phyloP scores from a whole-genome alignment of 164 flowering plant genomes.

The Dillenia suffruticosa region DNA sequence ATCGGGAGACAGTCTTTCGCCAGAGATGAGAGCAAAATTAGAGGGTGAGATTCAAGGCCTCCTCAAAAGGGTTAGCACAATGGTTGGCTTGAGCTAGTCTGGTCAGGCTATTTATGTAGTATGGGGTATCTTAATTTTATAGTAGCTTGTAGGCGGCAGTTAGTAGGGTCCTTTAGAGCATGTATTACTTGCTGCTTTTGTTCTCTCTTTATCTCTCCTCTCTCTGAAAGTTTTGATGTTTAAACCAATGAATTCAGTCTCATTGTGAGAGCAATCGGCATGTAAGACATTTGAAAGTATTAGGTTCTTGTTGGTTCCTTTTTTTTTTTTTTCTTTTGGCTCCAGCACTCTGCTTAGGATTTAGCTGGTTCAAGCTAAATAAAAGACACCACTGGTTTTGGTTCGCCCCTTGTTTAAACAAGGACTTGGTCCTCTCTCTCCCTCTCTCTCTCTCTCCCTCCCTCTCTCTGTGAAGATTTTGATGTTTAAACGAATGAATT shows the following conservation, averaged over 20 bases:
- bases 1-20: conserved; percentile 57
- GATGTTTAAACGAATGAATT: no score
- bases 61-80: conserved; percentile 54
- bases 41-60: conserved; percentile 59
- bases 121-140: neutral
- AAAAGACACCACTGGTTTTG: no score
- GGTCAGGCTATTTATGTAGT: neutral
- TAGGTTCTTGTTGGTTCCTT: no score
- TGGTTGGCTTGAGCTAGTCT: conserved; percentile 39
- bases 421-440: neutral
- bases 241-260: no score
- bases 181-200: no score
- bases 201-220: neutral
- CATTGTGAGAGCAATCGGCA: no score
- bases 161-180: no score
- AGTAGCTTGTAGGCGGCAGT: neutral
- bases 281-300: no score
- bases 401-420: no score
- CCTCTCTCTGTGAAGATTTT: neutral
- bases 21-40: conserved; percentile 57
- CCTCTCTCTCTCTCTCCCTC: neutral
- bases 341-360: no score
- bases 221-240: neutral
- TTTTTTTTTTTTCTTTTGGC: no score
- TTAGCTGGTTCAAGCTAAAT: no score